Base-by-base conservation (phyloP, 495 filamentous ascomycete genomes). In the Hypoxylon trugodes region DNA sequence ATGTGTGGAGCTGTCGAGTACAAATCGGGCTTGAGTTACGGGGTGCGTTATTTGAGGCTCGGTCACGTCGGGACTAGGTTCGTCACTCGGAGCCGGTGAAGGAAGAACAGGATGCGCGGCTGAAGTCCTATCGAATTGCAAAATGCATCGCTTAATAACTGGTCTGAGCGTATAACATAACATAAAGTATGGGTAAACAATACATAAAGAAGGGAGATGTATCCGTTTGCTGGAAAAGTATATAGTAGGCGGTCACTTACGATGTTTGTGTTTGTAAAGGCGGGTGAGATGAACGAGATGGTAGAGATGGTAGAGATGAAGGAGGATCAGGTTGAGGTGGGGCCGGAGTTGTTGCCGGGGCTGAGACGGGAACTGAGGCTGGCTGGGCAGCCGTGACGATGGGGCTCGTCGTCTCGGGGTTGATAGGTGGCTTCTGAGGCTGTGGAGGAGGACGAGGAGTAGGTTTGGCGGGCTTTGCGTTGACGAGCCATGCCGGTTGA, bases 401-500 rank as follows among this genome's bases (percentile, higher is more conserved):
- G 38, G 53, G 56, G 28, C 33, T 25, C 36, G 25, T 16, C 13
- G 38, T 36, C 40, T 47, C 43, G 1, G 43, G 50, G 33, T 40
- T n/a, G n/a, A 22, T 59, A 32, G 63, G 40, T 36, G 53, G 53
- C 21, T 16, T 42, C 15, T 25, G 7, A 12, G 58, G 49, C 9
- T 52, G 69, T 61, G 65, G 67, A 32, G 64, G 41, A 30, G 74
- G 68, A 42, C 79, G 81, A 48, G 76, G 65, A 42, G 66, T 73
- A 25, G 77, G 75, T 41, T 75, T 76, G 9, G 73, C 74, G 15
- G 73, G 68, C 13, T 67, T 61, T 50, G 72, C 73, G 40, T 73
- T 63, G 30, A 71, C 63, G 82, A 92, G 89, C 91, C 91, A 93
- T 69, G 85, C 77, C 65, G 81, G 88, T 69, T 85, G 85, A 56